A percentile compares a stretch with the other conserved stretches of the same genome.
phyloP scores from a whole-genome alignment of 2,329 filamentous ascomycete species.

The Fusarium sp. region DNA sequence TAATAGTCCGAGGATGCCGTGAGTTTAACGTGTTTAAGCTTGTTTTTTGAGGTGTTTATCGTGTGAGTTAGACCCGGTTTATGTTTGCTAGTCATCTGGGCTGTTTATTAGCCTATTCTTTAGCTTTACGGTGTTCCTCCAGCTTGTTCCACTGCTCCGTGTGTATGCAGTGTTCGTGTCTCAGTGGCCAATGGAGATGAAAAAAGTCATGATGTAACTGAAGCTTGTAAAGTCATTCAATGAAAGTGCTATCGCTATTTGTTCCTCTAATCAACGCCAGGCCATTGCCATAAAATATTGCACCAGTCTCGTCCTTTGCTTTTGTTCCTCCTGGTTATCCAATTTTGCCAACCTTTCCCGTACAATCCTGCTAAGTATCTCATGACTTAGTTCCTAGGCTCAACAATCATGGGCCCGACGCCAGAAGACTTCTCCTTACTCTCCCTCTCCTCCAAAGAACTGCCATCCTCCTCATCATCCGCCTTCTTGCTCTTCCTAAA shows the following conservation, averaged over 20 bases:
- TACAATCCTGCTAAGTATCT: background rate
- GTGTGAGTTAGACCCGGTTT: background rate
- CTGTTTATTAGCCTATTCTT: background rate
- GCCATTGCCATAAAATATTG: background rate
- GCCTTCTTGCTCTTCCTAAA: conserved; percentile 3
- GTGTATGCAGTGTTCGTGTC: fast-evolving
- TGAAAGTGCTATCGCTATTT: background rate
- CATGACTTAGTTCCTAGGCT: background rate
- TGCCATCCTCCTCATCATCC: background rate
- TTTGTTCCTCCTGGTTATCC: background rate
- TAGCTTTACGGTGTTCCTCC: too few species aligned
- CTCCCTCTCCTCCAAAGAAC: background rate
- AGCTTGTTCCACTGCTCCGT: background rate
- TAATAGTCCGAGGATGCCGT: background rate
- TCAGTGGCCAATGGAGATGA: fast-evolving
- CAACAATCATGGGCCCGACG: background rate
- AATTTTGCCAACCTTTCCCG: background rate
- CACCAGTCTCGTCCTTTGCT: background rate
- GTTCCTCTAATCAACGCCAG: background rate
- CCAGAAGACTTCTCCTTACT: background rate
- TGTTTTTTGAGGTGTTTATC: conserved; percentile 8
- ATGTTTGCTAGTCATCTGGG: background rate
- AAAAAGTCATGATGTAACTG: background rate
- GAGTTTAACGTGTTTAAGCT: conserved; percentile 18
- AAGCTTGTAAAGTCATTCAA: background rate